Evolutionary conservation across 225 moss, liverwort and hornwort species (phyloP).

Genomic region (Ulota crispa): DNA sequence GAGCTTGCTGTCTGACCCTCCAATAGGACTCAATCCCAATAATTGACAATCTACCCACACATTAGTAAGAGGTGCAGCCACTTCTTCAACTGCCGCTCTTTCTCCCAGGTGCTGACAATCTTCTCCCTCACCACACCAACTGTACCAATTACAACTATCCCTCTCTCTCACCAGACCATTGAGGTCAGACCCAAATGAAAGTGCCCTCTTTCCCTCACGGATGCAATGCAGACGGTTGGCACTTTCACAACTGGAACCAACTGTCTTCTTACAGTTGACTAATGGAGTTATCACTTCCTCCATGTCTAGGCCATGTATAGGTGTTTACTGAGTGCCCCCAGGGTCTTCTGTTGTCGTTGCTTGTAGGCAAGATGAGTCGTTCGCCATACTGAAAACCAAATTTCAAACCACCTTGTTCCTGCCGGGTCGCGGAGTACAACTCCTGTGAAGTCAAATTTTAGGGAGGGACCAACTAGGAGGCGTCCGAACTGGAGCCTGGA

Average conservation of each 20-base stretch:
- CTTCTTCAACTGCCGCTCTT: background rate
- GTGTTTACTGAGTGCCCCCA: background rate
- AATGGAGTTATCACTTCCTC: background rate
- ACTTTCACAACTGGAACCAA: background rate
- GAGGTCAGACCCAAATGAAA: accelerated
- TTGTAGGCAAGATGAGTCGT: background rate
- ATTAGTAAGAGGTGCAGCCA: background rate
- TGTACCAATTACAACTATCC: background rate
- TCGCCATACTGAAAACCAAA: background rate
- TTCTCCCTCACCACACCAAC: background rate
- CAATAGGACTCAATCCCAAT: background rate
- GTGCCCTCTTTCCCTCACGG: background rate
- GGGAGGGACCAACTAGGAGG: background rate
- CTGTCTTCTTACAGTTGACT: background rate
- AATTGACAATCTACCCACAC: background rate
- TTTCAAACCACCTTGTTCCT: background rate
- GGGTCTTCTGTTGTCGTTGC: background rate
- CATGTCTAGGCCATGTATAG: too few species aligned
- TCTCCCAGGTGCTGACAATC: background rate
- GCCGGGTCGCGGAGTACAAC: background rate
- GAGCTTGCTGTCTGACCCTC: background rate
- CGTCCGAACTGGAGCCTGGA: background rate
- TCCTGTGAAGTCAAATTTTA: background rate
- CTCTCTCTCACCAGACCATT: background rate
- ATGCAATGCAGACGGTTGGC: background rate